A percentile compares a stretch with the other conserved stretches of the same genome.
Evolutionary conservation across 2,329 filamentous ascomycete species (phyloP).

Genomic region (Alternaria sp.): DNA sequence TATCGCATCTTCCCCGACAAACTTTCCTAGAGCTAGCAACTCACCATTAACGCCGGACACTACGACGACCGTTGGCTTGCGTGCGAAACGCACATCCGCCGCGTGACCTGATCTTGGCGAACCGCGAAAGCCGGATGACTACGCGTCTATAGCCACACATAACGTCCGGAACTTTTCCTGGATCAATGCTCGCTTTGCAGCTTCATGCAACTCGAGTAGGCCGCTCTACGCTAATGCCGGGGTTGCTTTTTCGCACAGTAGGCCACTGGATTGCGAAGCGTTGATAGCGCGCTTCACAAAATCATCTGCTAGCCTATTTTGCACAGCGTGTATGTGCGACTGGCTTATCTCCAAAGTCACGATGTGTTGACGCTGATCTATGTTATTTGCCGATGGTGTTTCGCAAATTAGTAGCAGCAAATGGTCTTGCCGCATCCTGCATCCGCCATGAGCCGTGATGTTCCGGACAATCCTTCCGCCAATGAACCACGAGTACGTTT

Average conservation of each 20-base stretch:
- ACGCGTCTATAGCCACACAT: not conserved
- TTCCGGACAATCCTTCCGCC: constrained; percentile 5
- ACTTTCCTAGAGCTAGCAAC: not conserved
- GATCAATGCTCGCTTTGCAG: not conserved
- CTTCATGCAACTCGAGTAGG: not conserved
- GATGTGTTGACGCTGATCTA: not conserved
- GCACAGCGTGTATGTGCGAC: not conserved
- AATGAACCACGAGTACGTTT: not conserved
- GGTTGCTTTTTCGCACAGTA: not conserved
- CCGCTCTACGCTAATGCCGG: constrained; percentile 1
- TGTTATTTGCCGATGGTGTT: not conserved
- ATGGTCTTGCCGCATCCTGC: not conserved
- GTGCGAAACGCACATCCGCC: not conserved
- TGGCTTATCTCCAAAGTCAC: not conserved
- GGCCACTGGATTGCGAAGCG: constrained; percentile 3
- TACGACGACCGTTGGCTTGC: not conserved
- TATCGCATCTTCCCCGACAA: not conserved
- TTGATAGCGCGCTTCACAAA: constrained; percentile 1
- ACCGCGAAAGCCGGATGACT: not conserved
- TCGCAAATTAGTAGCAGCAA: constrained; percentile 2
- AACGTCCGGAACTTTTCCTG: constrained; percentile 7
- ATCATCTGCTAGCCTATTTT: not conserved
- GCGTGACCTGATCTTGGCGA: not conserved
- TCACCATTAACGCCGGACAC: not conserved
- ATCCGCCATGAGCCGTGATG: constrained; percentile 3